A percentile compares a stretch with the other conserved stretches of the same genome.
phyloP scores from a whole-genome alignment of 176 grass and related monocot species.

The Themeda triandra region DNA sequence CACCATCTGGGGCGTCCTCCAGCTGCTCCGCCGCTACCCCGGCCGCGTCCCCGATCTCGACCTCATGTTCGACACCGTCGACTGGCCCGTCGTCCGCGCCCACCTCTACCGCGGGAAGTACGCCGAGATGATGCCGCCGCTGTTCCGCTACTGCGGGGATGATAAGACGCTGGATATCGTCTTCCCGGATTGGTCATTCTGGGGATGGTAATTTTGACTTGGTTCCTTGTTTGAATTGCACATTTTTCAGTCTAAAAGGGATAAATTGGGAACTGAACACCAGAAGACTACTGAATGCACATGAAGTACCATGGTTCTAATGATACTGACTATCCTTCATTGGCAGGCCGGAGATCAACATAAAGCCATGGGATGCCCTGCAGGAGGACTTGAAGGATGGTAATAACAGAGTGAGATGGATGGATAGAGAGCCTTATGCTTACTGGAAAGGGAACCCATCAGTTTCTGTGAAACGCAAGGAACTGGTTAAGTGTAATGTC shows the following conservation, averaged over 20 bases:
- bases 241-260: neutral
- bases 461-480: conserved; percentile 51
- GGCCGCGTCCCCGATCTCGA: conserved; percentile 84
- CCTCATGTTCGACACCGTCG: conserved; percentile 91
- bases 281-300: neutral
- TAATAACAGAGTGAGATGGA: conserved; percentile 53
- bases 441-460: conserved; percentile 94
- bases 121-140: conserved; percentile 40
- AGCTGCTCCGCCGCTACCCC: conserved; percentile 77
- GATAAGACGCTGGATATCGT: conserved; percentile 65
- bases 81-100: conserved; percentile 62
- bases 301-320: conserved; percentile 6
- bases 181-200: conserved; percentile 97
- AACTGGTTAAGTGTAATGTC: conserved; percentile 77
- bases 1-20: conserved; percentile 85
- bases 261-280: neutral
- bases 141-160: conserved; percentile 80
- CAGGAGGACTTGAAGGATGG: conserved; percentile 45
- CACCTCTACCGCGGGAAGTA: conserved; percentile 33
- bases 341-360: conserved; percentile 86
- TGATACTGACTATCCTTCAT: neutral
- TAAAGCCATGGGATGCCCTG: conserved; percentile 79
- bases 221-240: neutral
- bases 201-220: conserved; percentile 81
- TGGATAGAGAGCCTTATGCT: conserved; percentile 72